Base-by-base conservation (phyloP, 2,329 filamentous ascomycete species). In the Diaporthe sp. region DNA sequence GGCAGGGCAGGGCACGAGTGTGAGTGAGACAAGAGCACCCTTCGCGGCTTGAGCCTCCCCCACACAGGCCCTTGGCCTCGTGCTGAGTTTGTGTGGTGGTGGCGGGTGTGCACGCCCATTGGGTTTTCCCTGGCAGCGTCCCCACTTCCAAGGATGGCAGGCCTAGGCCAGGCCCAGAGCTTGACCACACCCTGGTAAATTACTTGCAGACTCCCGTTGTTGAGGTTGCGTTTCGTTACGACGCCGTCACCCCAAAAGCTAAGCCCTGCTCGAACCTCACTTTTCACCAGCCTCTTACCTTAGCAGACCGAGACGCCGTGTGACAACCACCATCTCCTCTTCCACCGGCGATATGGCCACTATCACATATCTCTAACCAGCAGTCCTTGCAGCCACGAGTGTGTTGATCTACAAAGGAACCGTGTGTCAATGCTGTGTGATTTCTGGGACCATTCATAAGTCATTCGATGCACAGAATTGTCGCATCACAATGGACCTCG, bases 241-340 rank as follows among this genome's bases (percentile, higher is more conserved):
- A 70, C 65, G 49, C 65, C 65, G 65, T 70, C 65, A 70, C 65
- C 65, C 65, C 65, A 25, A 55, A 22, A 70, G 65, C 65, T 70
- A 70, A 70, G 49, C 65, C 49, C 49, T 42, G 47, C 31, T 68
- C 47, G n/a, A 73, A 73, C 71, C 71, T 73, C 71, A 73, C 71
- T 73, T 73, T 73, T 73, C 58, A 63, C 60, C 71, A 73, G 61
- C 47, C 58, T 73, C 71, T 44, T 49, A 73, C 58, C 71, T 65
- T 47, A 42, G 28, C 37, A 73, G 47, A 25, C 58, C 47, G 44
- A 55, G 51, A 65, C 34, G 37, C 61, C 37, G 71, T 73, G 58
- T 60, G 44, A 73, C 71, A 61, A 57, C 71, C 37, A 44, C 31
- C 65, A 53, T 34, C 47, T 28, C 65, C 49, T 42, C 65, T n/a